phyloP scores from a whole-genome alignment of 257 asterid species.

The Mentha longifolia region DNA sequence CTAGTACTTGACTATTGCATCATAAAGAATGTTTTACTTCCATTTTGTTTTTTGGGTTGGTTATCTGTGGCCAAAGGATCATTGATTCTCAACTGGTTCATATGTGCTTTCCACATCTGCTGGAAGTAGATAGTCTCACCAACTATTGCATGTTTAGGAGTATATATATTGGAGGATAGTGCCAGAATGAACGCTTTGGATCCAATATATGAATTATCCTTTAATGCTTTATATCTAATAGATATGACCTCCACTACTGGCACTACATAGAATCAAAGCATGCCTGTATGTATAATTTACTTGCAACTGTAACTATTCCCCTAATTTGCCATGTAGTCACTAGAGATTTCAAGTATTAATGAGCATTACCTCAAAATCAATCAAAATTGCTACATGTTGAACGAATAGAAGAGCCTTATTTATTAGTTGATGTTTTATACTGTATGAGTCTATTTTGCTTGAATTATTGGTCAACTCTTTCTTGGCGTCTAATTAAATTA shows the following conservation, averaged over 20 bases:
- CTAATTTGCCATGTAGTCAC: background rate
- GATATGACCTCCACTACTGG: no score
- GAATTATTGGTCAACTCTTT: background rate
- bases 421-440: background rate
- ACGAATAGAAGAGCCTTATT: background rate
- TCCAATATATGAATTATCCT: background rate
- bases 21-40: background rate
- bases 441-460: background rate
- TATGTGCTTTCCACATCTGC: background rate
- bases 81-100: background rate
- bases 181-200: background rate
- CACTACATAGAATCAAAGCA: no score
- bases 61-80: background rate
- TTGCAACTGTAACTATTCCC: background rate
- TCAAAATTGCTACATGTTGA: background rate
- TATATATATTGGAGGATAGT: background rate
- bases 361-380: background rate
- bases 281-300: no score
- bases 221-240: background rate
- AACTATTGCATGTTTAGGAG: slow-evolving; percentile 8
- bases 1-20: background rate
- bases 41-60: background rate
- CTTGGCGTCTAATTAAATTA: background rate
- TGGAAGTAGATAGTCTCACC: background rate
- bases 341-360: slow-evolving; percentile 2